These are phyloP conservation scores for Galeopsis tetrahit DNA, from an alignment of 257 asterid genomes.

Conservation along the genomic window DNA sequence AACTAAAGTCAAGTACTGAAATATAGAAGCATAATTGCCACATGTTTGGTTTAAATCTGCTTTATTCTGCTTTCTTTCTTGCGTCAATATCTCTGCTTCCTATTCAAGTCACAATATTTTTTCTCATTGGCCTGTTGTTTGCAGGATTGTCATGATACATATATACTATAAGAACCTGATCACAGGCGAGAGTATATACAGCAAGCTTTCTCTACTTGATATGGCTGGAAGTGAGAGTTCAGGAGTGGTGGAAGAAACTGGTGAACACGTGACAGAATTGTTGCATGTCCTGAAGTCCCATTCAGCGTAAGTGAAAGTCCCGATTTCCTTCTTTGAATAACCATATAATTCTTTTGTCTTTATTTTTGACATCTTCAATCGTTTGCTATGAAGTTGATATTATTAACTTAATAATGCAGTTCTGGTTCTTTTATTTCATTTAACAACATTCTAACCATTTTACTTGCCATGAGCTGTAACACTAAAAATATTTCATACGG, in stretches of 20 bases:
- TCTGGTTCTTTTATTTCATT: slow-evolving; percentile 17
- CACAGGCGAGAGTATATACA: slow-evolving; percentile 83
- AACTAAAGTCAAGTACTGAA: slow-evolving; percentile 12
- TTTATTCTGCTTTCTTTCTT: slow-evolving; percentile 19
- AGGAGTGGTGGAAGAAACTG: slow-evolving; percentile 65
- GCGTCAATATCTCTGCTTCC: slow-evolving; percentile 22
- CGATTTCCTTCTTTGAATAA: slow-evolving; percentile 26
- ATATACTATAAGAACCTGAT: slow-evolving; percentile 81
- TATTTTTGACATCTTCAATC: slow-evolving; percentile 25
- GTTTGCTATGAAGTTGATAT: slow-evolving; percentile 15
- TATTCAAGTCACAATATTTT: slow-evolving; percentile 17
- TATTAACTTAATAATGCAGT: slow-evolving; percentile 6
- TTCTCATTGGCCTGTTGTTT: slow-evolving; percentile 36
- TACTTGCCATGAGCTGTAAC: slow-evolving; percentile 29
- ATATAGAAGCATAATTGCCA: slow-evolving; percentile 9
- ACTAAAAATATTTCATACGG: slow-evolving; percentile 12
- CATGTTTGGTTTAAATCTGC: slow-evolving; percentile 12
- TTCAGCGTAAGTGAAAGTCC: slow-evolving; percentile 76
- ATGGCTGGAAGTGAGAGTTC: slow-evolving; percentile 89
- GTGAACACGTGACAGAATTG: slow-evolving; percentile 79
- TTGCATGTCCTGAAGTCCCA: slow-evolving; percentile 94
- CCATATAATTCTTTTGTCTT: slow-evolving; percentile 29
- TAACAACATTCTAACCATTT: slow-evolving; percentile 24
- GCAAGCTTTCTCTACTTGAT: slow-evolving; percentile 94
- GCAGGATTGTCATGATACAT: slow-evolving; percentile 85